Percentiles rank a stretch among this genome's conserved stretches.
Evolutionary conservation across 352 stramenopile genomes (phyloP).

Genomic region (Aphanomyces cochlioides): DNA sequence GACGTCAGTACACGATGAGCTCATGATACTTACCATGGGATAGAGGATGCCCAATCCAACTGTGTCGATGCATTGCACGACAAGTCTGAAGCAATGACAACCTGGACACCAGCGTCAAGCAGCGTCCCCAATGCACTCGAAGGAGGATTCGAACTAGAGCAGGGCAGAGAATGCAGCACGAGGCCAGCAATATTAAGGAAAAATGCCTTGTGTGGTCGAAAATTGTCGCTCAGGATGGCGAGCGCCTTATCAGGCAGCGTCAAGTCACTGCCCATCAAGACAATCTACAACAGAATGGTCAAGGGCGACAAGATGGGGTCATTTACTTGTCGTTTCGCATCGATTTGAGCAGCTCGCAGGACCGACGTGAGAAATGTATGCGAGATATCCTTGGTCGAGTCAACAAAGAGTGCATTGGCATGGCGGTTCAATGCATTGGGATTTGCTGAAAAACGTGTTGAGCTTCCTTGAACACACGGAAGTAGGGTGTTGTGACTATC

Average conservation of each 20-base stretch:
- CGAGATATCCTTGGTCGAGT: background rate
- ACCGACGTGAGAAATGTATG: background rate
- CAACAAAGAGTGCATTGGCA: background rate
- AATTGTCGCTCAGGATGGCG: background rate
- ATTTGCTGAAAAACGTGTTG: background rate
- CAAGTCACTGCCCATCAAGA: background rate
- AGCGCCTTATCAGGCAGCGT: no score
- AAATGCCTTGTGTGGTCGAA: background rate
- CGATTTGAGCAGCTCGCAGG: background rate
- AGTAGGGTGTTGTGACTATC: no score
- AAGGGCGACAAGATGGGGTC: background rate
- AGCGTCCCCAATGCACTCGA: background rate
- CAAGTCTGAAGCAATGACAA: background rate
- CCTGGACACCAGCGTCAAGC: background rate
- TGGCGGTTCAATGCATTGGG: background rate
- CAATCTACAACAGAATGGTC: background rate
- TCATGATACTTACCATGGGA: no score
- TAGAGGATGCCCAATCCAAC: no score
- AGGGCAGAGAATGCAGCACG: background rate
- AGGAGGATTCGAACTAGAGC: no score
- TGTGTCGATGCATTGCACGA: no score
- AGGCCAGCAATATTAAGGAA: background rate
- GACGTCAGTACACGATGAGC: no score
- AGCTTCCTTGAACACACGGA: no score
- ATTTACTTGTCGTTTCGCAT: conserved; percentile 1